A percentile compares a stretch with the other conserved stretches of the same genome.
These are phyloP conservation scores for Fusarium virguliforme DNA, from an alignment of 2,329 filamentous ascomycete genomes.

Conservation along the genomic window DNA sequence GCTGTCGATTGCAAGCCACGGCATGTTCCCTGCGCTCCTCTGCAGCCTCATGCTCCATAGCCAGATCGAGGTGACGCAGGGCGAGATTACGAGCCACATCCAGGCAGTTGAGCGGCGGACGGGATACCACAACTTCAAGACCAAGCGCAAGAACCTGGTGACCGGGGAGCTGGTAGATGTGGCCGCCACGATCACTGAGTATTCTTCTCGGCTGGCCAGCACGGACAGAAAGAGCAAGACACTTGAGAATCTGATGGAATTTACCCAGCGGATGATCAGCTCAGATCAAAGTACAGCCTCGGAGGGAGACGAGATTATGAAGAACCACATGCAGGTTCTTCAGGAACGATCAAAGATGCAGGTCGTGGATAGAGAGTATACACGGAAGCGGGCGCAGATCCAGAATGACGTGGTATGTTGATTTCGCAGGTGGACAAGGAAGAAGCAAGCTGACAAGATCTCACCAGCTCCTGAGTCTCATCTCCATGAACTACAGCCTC, in stretches of 20 bases:
- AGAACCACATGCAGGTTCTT: constrained; percentile 52
- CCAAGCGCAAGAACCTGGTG: constrained; percentile 50
- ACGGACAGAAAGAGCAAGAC: constrained; percentile 57
- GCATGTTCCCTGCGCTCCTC: constrained; percentile 58
- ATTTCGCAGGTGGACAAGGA: too few species aligned
- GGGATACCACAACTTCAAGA: constrained; percentile 55
- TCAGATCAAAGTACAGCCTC: not conserved
- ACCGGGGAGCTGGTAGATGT: constrained; percentile 53
- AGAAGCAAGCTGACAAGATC: constrained; percentile 23
- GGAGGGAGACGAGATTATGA: constrained; percentile 46
- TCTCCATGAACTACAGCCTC: constrained; percentile 57
- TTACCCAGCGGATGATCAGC: constrained; percentile 45
- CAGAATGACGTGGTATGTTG: constrained; percentile 58
- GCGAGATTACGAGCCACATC: constrained; percentile 54
- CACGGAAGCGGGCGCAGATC: constrained; percentile 58
- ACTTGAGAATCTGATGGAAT: constrained; percentile 54
- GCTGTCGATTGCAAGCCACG: constrained; percentile 46
- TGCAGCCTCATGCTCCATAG: constrained; percentile 54
- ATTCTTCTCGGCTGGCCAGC: constrained; percentile 58
- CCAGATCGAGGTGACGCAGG: constrained; percentile 55
- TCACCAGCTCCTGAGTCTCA: constrained; percentile 57
- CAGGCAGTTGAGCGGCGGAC: constrained; percentile 57
- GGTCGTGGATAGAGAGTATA: constrained; percentile 56
- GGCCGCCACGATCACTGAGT: constrained; percentile 56
- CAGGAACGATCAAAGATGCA: constrained; percentile 57